Base-by-base conservation (phyloP, 257 asterid genomes). In the Plantago ovata region DNA sequence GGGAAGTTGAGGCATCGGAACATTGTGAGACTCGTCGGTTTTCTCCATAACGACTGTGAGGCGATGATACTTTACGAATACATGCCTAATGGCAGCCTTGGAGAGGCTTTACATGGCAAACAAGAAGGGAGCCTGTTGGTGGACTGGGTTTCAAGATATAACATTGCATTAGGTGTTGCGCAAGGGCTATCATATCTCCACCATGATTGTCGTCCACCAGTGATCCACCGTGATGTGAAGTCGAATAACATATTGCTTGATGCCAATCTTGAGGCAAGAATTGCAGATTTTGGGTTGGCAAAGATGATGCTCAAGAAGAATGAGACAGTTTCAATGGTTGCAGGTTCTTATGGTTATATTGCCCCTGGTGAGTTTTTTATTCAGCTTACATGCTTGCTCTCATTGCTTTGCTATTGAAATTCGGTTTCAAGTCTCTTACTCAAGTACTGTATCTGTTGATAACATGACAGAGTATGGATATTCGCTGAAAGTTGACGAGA, bases 311-410 rank as follows among this genome's bases (percentile, higher is more conserved):
- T 73, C 21, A 49, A 65, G 45, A 74, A 73, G 65, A 65, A 65
- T 42, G 78, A 83, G 60, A 71, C 85, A 1, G 78, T 73, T 43
- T 77, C 87, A 1, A 67, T 70, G 70, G 73, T 83, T 50, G 92
- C 87, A 0, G 87, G 87, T 28, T 83, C 92, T 24, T 83, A 73
- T 54, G 92, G 92, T 1, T 83, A 83, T 46, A 83, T 83, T 14
- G 92, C 87, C 21, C 87, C 85, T 14, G 92, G 92, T 83, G 55
- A 61, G 84, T 64, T 60, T 13, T 13, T 7, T 22, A 16, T 22
- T 50, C 21, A 16, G 12, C 28, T 49, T 47, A 19, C 55, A 28
- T 49, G 24, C 6, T 49, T 46, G 12, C n/a, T 20, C 54, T 48
- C 23, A 48, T 48, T 18, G 7, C 12, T n/a, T 23, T 47, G 28